phyloP scores from a whole-genome alignment of 352 stramenopile genomes.

The Pythium guiyangense region DNA sequence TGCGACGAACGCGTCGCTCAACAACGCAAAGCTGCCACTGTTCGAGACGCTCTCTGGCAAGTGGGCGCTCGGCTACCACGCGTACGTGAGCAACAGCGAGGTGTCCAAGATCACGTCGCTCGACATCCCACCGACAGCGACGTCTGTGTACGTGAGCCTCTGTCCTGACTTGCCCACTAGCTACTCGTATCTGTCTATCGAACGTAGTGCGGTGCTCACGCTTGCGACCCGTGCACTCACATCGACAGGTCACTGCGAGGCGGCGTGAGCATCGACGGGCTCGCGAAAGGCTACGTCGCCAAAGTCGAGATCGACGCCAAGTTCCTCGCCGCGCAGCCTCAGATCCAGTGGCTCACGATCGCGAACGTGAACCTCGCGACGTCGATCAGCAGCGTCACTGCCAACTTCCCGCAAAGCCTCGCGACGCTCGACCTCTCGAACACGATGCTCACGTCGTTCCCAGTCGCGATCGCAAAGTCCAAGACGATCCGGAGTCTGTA shows the following conservation, averaged over 20 bases:
- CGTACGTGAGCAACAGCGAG: neutral
- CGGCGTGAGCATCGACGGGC: neutral
- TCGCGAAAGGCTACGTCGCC: conserved; percentile 1
- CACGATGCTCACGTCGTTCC: neutral
- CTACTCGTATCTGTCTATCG: no score
- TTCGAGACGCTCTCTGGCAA: neutral
- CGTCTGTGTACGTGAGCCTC: neutral
- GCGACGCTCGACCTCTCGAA: neutral
- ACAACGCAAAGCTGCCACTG: neutral
- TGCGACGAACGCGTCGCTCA: neutral
- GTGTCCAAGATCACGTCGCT: neutral
- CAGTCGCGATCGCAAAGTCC: neutral
- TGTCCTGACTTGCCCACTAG: no score
- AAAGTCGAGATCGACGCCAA: neutral
- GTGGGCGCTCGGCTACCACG: no score
- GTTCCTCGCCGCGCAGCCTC: neutral
- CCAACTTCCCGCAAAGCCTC: neutral
- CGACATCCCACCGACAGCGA: neutral
- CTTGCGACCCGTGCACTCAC: no score
- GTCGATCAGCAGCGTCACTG: neutral
- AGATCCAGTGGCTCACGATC: neutral
- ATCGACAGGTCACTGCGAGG: neutral
- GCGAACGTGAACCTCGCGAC: neutral
- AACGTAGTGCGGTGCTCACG: no score
- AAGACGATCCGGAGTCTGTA: neutral